Base-by-base conservation (phyloP, 2,329 filamentous ascomycete genomes). In the Colletotrichum filicis region DNA sequence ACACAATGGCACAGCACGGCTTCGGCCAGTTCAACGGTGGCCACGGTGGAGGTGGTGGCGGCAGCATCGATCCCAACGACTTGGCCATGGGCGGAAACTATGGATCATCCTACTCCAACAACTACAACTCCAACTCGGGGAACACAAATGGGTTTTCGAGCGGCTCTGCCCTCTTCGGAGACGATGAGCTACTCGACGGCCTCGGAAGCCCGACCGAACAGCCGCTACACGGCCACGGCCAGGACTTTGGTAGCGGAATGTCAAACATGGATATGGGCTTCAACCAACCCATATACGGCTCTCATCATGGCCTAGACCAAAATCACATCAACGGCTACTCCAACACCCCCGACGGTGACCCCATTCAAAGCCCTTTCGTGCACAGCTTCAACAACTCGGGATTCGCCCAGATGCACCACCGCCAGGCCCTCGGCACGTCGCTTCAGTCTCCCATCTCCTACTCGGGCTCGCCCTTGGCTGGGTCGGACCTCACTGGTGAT, bases 311-410 rank as follows among this genome's bases (percentile, higher is more conserved):
- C 63, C 89, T 92, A 77, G 92, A 94, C 75, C 90, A 92, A 74
- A 85, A 89, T 60, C 92, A 93, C 71, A 91, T 95, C 79, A 93
- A 93, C 79, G 91, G 94, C 74, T 98, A 93, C 83, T 98, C 96
- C 24, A 94, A 94, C 81, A 98, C 95, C 2, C 95, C 96, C 4
- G 96, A 98, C 74, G 95, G 95, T 65, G 93, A 95, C 66, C 95
- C 96, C 6, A 96, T 98, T 74, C 94, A 97, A 79, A 98, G 95
- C 78, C 96, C 96, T 0, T 98, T 95, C 79, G 89, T 94, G 55
- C 90, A 93, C 77, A 92, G 89, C 79, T 97, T 95, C 85, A 93
- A 92, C 83, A 93, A 93, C 79, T 88, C 88, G 46, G 93, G 95
- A 76, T 97, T 95, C 81, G 91, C 93, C 57, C 89, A 90, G 71